Evolutionary conservation across 2,329 filamentous ascomycete species (phyloP), one percentile per base, ranked within the genome.

Genomic region (Cordyceps cicadae): DNA sequence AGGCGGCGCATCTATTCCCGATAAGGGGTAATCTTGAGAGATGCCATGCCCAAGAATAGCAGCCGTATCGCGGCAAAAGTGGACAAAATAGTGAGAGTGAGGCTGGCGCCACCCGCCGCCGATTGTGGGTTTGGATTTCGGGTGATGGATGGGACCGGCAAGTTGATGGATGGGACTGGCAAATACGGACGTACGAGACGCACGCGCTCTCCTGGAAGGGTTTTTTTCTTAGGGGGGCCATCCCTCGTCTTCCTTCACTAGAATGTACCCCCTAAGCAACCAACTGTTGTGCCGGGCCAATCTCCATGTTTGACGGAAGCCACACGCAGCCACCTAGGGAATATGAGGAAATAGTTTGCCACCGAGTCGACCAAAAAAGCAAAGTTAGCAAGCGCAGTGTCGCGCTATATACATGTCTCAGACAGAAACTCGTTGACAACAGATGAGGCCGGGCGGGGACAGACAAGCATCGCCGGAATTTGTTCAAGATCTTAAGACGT

Each of bases 381-480:
- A 43, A 43, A 43, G 39, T n/a, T n/a, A 43, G 1, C 39, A 43
- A 17, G 15, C 6, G 15, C 39, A 7, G 39, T 43, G 51, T 37
- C 51, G 37, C 37, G 37, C 12, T 39, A 5, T n/a, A 39, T 52
- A 21, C 41, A 56, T 56, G 54, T 56, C 54, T 56, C 26, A 48
- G 54, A 55, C 54, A 56, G 17, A 34, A 7, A 32, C 48, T 32
- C 15, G 17, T 6, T 15, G 15, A n/a, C 39, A 11, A 5, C 26
- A 32, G 26, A 21, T 24, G 51, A 24, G 54, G 54, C 54, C 34
- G 54, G 41, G 54, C 54, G 29, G 54, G 48, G 54, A 56, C 54
- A 56, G 54, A 5, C n/a, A 53, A 11, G 32, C 24, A 29, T 15
- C 37, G n/a, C 12, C 17, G 17, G 49, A 34, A 41, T 17, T 37